Percentiles rank a stretch among this genome's conserved stretches.
Conservation (phyloP, 768 basidiomycete genomes). For the Suillus brevipes region DNA sequence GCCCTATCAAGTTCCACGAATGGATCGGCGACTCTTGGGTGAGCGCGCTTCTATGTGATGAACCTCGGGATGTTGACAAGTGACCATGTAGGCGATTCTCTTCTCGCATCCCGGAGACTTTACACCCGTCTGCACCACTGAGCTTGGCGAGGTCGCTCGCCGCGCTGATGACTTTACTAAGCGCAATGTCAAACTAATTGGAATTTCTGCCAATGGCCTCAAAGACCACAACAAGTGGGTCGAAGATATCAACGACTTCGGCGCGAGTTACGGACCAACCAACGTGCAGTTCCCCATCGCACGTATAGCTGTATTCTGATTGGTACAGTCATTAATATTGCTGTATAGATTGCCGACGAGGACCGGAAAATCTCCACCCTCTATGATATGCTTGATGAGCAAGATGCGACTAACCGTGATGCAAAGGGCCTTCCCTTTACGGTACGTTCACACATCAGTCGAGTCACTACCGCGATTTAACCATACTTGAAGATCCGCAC, state of each 20-base stretch:
- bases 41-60: slow-evolving; percentile 23
- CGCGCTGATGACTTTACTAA: slow-evolving; percentile 81
- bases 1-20: slow-evolving; percentile 89
- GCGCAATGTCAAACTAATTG: slow-evolving; percentile 91
- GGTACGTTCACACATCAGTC: slow-evolving; percentile 35
- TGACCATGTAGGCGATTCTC: slow-evolving; percentile 63
- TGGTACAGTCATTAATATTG: neutral
- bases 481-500: slow-evolving; percentile 72
- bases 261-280: slow-evolving; percentile 68
- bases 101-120: slow-evolving; percentile 97
- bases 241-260: slow-evolving; percentile 80
- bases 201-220: slow-evolving; percentile 89
- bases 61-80: neutral
- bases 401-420: slow-evolving; percentile 89
- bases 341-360: slow-evolving; percentile 80
- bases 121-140: slow-evolving; percentile 95
- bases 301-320: slow-evolving; percentile 26
- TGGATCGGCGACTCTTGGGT: slow-evolving; percentile 92
- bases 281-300: slow-evolving; percentile 92
- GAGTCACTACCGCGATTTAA: neutral
- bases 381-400: slow-evolving; percentile 96
- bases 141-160: slow-evolving; percentile 93
- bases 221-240: slow-evolving; percentile 87
- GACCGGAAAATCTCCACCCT: slow-evolving; percentile 82
- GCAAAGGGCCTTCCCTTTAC: slow-evolving; percentile 92